Evolutionary conservation across 73 alveolate genomes (phyloP).

Genomic region (Tetrahymena malaccensis): DNA sequence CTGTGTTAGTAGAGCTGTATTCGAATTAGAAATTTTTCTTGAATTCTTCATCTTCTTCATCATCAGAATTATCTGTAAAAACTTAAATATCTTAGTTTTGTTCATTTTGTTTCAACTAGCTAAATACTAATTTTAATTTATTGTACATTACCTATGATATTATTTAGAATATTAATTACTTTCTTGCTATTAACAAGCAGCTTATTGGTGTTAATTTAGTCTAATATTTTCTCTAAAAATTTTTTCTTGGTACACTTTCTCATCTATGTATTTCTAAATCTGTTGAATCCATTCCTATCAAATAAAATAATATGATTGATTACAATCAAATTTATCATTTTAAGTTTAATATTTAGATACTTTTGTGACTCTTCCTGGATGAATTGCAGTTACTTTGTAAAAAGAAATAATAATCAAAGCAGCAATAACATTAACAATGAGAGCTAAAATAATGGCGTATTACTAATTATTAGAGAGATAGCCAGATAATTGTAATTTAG

Average conservation of each 20-base stretch:
- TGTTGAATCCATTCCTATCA: background rate
- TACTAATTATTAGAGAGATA: background rate
- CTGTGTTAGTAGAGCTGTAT: background rate
- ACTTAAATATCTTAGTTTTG: background rate
- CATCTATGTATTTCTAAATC: background rate
- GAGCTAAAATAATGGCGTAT: background rate
- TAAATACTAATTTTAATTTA: background rate
- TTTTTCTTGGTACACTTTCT: background rate
- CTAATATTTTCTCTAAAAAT: background rate
- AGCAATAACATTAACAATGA: background rate
- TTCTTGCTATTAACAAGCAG: background rate
- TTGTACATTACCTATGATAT: too few species aligned
- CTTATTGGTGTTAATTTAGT: background rate
- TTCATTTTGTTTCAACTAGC: background rate
- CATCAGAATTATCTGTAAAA: background rate
- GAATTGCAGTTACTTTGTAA: background rate
- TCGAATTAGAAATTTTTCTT: background rate
- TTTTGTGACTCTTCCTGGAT: background rate
- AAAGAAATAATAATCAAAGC: background rate
- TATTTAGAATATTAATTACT: background rate
- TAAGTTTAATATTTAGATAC: background rate
- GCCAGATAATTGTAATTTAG: background rate
- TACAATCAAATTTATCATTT: background rate
- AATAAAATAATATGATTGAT: background rate
- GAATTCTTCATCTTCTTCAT: background rate